Conservation (phyloP, 139 green algal species). For the Axilococcus clingmanii region DNA sequence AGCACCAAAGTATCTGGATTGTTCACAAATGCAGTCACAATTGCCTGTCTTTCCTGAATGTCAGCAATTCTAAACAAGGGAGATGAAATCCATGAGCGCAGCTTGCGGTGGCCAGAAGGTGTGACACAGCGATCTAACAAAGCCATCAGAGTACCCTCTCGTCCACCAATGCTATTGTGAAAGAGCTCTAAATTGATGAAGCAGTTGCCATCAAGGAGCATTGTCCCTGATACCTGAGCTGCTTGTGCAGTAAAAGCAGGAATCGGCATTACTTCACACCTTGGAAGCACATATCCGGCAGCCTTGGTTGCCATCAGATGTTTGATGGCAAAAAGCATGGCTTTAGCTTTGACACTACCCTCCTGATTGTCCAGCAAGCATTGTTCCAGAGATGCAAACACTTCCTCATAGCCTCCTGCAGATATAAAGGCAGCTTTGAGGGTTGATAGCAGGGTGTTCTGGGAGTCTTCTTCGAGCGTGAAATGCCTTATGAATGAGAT, state of each 20-base stretch:
- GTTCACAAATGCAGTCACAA: conserved; percentile 7
- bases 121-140: no score
- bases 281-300: not conserved
- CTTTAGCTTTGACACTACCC: not conserved
- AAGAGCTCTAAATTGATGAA: conserved; percentile 38
- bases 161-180: no score
- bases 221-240: conserved; percentile 2
- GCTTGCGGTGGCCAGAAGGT: conserved; percentile 26
- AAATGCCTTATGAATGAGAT: no score
- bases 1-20: conserved; percentile 16
- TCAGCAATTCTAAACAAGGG: conserved; percentile 21
- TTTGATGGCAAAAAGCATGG: conserved; percentile 13
- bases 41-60: conserved; percentile 19
- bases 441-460: not conserved
- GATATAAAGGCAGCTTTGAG: not conserved
- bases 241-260: conserved; percentile 1
- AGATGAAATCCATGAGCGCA: conserved; percentile 38
- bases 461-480: no score
- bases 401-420: not conserved
- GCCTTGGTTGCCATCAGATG: conserved; percentile 1
- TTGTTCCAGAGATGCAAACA: not conserved
- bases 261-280: not conserved
- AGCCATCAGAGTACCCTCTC: no score
- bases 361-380: not conserved
- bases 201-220: conserved; percentile 42